These are phyloP conservation scores for Ailanthus altissimus DNA, from an alignment of 345 rosid species.

Conservation along the genomic window DNA sequence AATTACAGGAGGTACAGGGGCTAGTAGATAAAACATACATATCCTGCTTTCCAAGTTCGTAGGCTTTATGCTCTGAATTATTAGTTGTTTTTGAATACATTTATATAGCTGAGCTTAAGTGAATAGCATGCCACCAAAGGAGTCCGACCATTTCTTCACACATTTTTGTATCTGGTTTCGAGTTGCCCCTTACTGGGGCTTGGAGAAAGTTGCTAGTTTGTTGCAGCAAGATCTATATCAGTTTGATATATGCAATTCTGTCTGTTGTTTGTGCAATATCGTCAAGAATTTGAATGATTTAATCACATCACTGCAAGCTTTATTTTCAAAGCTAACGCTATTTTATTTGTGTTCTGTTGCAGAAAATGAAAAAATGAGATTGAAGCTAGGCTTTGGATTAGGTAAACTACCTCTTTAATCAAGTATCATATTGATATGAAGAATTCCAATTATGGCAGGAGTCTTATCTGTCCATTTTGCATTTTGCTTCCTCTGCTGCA, in stretches of 20 bases:
- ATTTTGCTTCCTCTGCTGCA: background rate
- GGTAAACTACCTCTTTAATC: constrained; percentile 30
- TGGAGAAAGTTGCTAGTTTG: background rate
- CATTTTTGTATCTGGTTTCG: no score
- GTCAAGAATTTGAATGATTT: background rate
- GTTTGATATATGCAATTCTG: background rate
- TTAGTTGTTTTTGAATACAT: background rate
- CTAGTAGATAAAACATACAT: background rate
- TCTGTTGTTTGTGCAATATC: background rate
- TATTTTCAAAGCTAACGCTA: background rate
- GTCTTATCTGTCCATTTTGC: background rate
- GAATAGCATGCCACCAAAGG: background rate
- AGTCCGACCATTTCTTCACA: no score
- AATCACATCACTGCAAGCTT: background rate
- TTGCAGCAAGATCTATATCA: background rate
- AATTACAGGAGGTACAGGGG: background rate
- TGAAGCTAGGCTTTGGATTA: constrained; percentile 32
- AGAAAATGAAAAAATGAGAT: constrained; percentile 15
- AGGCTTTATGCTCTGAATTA: background rate
- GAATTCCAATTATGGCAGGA: background rate
- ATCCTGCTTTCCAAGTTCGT: background rate
- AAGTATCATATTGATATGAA: background rate
- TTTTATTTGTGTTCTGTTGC: constrained; percentile 18
- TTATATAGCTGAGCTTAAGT: background rate
- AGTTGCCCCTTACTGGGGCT: background rate